These are phyloP conservation scores for Neonectria coccinea DNA, from an alignment of 2,329 filamentous ascomycete species.

Conservation along the genomic window DNA sequence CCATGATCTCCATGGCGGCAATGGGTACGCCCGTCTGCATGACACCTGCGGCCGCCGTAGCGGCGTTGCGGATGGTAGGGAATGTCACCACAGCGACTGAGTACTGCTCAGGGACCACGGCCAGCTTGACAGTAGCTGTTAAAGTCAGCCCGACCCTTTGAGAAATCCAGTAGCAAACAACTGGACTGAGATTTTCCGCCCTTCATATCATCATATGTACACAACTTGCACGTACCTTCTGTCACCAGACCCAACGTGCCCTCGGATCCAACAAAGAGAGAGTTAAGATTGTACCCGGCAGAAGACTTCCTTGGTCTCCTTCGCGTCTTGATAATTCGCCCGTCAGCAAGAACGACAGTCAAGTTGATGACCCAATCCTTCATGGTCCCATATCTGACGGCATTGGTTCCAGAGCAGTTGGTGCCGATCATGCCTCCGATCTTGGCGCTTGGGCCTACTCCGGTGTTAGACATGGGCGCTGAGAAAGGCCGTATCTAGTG, in stretches of 20 bases:
- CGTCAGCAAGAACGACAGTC: slow-evolving; percentile 83
- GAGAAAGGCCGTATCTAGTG: background rate
- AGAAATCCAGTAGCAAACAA: background rate
- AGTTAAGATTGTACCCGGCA: slow-evolving; percentile 85
- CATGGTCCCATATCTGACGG: slow-evolving; percentile 86
- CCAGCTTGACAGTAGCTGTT: slow-evolving; percentile 79
- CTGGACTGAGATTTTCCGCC: background rate
- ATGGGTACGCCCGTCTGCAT: slow-evolving; percentile 80
- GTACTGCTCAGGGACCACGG: slow-evolving; percentile 79
- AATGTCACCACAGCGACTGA: slow-evolving; percentile 86
- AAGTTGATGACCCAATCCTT: slow-evolving; percentile 89
- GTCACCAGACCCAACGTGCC: slow-evolving; percentile 86
- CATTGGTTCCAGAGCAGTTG: slow-evolving; percentile 82
- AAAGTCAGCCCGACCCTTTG: background rate
- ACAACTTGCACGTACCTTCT: slow-evolving; percentile 61
- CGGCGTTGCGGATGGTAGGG: slow-evolving; percentile 80
- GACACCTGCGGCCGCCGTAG: slow-evolving; percentile 78
- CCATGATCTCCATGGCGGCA: slow-evolving; percentile 87
- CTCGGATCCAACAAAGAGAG: slow-evolving; percentile 83
- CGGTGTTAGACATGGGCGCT: slow-evolving; percentile 10
- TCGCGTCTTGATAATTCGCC: slow-evolving; percentile 82
- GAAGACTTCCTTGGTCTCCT: slow-evolving; percentile 83
- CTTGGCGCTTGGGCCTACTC: slow-evolving; percentile 71
- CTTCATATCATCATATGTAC: background rate
- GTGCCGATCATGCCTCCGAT: slow-evolving; percentile 88